A percentile compares a stretch with the other conserved stretches of the same genome.
These are phyloP conservation scores for Ophiostoma angusticollis DNA, from an alignment of 2,329 filamentous ascomycete species.

Conservation along the genomic window DNA sequence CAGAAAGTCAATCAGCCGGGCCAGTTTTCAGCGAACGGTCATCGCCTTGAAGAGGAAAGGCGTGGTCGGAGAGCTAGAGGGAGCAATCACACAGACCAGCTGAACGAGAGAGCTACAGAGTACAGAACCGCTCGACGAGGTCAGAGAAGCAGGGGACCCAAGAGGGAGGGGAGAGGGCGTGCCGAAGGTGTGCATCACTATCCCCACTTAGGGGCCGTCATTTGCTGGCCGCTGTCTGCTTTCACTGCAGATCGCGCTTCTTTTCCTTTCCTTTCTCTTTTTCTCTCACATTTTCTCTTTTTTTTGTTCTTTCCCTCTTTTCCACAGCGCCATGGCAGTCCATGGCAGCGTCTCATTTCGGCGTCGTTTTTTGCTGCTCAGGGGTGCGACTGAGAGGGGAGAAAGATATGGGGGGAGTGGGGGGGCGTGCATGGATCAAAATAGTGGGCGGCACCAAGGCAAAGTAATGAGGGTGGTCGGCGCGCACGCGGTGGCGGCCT, in stretches of 20 bases:
- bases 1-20: too few species aligned
- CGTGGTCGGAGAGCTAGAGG: too few species aligned
- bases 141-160: background rate
- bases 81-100: too few species aligned
- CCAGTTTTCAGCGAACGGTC: too few species aligned
- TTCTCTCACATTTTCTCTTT: background rate
- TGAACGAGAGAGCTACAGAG: too few species aligned
- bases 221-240: constrained; percentile 1
- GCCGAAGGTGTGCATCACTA: constrained; percentile 9
- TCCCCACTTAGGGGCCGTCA: constrained; percentile 6
- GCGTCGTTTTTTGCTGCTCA: background rate
- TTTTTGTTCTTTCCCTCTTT: background rate
- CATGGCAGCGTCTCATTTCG: too few species aligned
- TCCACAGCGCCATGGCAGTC: too few species aligned
- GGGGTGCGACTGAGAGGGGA: constrained; percentile 2
- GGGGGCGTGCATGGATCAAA: constrained; percentile 3
- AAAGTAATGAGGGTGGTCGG: constrained; percentile 1
- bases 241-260: too few species aligned
- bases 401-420: background rate
- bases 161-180: constrained; percentile 4
- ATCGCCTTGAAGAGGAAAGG: too few species aligned
- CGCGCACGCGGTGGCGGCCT: too few species aligned
- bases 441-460: constrained; percentile 4
- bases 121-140: too few species aligned
- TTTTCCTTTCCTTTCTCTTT: background rate